Conservation (phyloP, 352 stramenopile genomes). For the Globisporangium perplexum region DNA sequence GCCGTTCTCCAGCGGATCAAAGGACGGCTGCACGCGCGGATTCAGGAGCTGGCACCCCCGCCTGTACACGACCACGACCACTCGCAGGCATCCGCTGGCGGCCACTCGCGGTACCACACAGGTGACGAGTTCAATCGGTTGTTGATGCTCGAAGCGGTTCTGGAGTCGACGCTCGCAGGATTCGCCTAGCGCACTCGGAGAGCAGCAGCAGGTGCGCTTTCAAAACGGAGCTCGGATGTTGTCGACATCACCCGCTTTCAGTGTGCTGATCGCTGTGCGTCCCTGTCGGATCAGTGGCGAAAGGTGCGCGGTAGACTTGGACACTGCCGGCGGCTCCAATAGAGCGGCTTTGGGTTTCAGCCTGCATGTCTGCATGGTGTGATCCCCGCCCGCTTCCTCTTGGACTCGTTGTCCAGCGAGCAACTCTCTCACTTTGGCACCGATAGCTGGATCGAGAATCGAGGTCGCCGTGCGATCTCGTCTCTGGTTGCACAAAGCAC, state of each 20-base stretch:
- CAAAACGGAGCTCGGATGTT: slow-evolving; percentile 8
- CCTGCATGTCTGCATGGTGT: neutral
- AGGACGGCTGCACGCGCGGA: slow-evolving; percentile 26
- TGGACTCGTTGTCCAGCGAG: slow-evolving; percentile 1
- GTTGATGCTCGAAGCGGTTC: slow-evolving; percentile 42
- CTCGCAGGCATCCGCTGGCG: neutral
- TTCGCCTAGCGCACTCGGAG: slow-evolving; percentile 4
- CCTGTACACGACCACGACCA: neutral
- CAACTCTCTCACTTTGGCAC: slow-evolving; percentile 22
- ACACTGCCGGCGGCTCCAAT: neutral
- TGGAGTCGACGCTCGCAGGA: slow-evolving; percentile 28
- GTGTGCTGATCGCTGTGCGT: slow-evolving; percentile 5
- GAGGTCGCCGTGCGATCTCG: slow-evolving; percentile 9
- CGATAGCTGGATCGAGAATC: slow-evolving; percentile 17
- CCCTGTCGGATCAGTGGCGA: slow-evolving; percentile 20
- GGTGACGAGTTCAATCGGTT: slow-evolving; percentile 21
- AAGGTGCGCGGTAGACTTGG: slow-evolving; percentile 8
- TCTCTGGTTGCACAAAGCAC: slow-evolving; percentile 4
- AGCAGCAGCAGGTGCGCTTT: neutral
- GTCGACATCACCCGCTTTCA: slow-evolving; percentile 1
- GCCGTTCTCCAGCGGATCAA: slow-evolving; percentile 18
- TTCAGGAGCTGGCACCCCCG: slow-evolving; percentile 17
- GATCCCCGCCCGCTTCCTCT: neutral
- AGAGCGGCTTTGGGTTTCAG: neutral
- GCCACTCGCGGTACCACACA: slow-evolving; percentile 2